These are phyloP conservation scores for Penicillium frequentans DNA, from an alignment of 2,329 filamentous ascomycete species.

Conservation along the genomic window DNA sequence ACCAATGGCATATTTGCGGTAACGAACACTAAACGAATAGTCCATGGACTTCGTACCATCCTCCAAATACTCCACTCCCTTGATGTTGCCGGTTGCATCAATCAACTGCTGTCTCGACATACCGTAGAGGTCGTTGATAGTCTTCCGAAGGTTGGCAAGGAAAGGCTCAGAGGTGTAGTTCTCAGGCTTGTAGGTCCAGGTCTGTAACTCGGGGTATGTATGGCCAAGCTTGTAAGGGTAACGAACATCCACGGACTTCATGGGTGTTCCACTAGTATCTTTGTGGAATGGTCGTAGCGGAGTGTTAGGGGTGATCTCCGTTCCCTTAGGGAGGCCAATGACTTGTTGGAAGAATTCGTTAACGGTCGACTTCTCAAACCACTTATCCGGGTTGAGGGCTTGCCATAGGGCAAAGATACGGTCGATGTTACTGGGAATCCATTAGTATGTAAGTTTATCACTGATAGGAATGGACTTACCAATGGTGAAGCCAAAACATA, in stretches of 20 bases:
- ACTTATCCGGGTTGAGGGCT: constrained; percentile 65
- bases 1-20: constrained; percentile 36
- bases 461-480: constrained; percentile 20
- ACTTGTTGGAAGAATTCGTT: not conserved
- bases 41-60: constrained; percentile 4
- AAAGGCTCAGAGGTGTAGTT: not conserved
- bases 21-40: constrained; percentile 10
- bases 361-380: constrained; percentile 48
- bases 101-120: constrained; percentile 1
- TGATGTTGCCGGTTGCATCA: not conserved
- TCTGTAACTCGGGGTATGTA: constrained; percentile 62
- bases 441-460: not conserved
- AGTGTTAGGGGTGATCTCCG: constrained; percentile 7
- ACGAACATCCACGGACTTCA: constrained; percentile 64
- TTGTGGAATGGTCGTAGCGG: constrained; percentile 59
- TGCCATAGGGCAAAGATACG: constrained; percentile 77
- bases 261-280: constrained; percentile 57
- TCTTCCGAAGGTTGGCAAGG: not conserved
- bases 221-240: constrained; percentile 67
- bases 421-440: constrained; percentile 52
- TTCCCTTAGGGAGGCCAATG: not conserved
- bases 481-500: constrained; percentile 73
- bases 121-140: constrained; percentile 8
- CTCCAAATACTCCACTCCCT: constrained; percentile 2
- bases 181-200: constrained; percentile 14